These are phyloP conservation scores for Calycina herbarum DNA, from an alignment of 2,329 filamentous ascomycete species.

Conservation along the genomic window DNA sequence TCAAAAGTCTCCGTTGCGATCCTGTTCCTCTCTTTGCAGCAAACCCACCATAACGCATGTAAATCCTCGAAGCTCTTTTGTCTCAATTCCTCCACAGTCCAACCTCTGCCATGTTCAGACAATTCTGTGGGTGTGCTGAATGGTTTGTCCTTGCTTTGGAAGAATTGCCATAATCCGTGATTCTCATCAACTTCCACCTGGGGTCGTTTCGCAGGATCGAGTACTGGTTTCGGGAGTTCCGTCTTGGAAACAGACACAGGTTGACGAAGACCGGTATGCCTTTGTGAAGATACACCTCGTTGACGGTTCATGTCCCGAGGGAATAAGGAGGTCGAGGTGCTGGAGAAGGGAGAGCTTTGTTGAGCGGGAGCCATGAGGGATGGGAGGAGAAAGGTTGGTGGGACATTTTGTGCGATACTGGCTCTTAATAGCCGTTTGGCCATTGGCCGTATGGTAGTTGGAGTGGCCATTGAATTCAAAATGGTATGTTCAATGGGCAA, in stretches of 20 bases:
- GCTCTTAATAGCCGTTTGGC: conserved; percentile 24
- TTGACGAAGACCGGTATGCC: conserved; percentile 72
- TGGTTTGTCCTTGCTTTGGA: conserved; percentile 68
- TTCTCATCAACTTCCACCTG: conserved; percentile 60
- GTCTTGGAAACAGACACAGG: conserved; percentile 72
- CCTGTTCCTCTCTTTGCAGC: conserved; percentile 85
- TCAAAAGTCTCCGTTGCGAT: conserved; percentile 77
- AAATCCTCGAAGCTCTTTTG: conserved; percentile 92
- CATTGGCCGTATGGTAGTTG: conserved; percentile 31
- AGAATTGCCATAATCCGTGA: conserved; percentile 93
- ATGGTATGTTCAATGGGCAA: conserved; percentile 15
- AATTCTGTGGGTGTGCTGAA: conserved; percentile 72
- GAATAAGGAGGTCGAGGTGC: conserved; percentile 29
- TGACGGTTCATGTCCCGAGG: conserved; percentile 73
- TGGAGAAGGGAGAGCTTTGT: conserved; percentile 38
- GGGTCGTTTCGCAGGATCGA: conserved; percentile 56
- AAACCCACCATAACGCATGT: conserved; percentile 92
- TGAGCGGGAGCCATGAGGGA: conserved; percentile 28
- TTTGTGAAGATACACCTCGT: conserved; percentile 80
- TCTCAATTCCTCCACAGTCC: conserved; percentile 83
- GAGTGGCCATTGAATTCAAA: conserved; percentile 32
- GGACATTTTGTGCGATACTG: conserved; percentile 22
- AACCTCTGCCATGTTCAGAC: conserved; percentile 72
- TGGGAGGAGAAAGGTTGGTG: conserved; percentile 38
- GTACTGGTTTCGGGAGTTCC: conserved; percentile 70